Evolutionary conservation across 371 early-diverging fungal species (phyloP).

Genomic region (Fennellomyces sp.): DNA sequence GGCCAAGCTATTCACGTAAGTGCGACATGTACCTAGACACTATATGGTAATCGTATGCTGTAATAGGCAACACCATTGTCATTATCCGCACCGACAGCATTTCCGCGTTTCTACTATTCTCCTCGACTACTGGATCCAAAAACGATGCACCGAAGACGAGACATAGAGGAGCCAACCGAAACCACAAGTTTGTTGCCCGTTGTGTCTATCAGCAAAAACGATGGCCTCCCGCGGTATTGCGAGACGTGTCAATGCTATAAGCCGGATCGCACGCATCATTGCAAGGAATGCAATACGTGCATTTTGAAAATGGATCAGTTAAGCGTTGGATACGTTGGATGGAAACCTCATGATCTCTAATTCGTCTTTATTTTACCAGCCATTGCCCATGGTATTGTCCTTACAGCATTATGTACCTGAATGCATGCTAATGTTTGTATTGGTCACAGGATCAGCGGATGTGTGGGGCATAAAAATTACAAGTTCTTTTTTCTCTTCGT

Average conservation of each 20-base stretch:
- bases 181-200: not conserved
- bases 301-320: slow-evolving; percentile 72
- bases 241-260: slow-evolving; percentile 57
- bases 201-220: slow-evolving; percentile 29
- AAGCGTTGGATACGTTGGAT: slow-evolving; percentile 13
- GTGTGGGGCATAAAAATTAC: slow-evolving; percentile 66
- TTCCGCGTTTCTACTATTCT: not conserved
- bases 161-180: not conserved
- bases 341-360: not conserved
- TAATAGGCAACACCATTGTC: not conserved
- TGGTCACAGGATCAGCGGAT: slow-evolving; percentile 46
- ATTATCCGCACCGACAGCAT: not conserved
- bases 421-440: not conserved
- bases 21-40: not conserved
- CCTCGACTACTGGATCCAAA: not conserved
- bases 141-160: not conserved
- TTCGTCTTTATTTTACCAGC: slow-evolving; percentile 28
- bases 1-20: slow-evolving; percentile 46
- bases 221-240: slow-evolving; percentile 59
- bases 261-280: slow-evolving; percentile 68
- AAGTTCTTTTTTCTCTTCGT: slow-evolving; percentile 57
- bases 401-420: not conserved
- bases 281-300: slow-evolving; percentile 65
- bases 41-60: not conserved
- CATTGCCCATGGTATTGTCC: slow-evolving; percentile 60